Percentiles rank a stretch among this genome's conserved stretches.
Conservation (phyloP, 441 rosid species). For the Gossypium gossypioides region DNA sequence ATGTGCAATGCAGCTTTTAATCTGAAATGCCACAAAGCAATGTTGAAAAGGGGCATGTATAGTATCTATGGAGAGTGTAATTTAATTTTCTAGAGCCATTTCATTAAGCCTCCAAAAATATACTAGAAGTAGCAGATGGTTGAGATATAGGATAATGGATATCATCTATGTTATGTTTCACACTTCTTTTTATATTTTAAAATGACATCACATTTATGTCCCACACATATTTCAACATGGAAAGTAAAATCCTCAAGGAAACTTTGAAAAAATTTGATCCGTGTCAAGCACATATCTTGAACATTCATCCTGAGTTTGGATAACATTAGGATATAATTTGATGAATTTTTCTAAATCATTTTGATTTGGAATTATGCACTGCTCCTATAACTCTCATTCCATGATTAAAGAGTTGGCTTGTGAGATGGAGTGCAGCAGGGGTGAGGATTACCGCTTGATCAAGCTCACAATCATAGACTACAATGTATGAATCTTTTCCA, state of each 20-base stretch:
- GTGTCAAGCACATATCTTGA: background rate
- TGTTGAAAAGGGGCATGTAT: too few species aligned
- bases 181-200: too few species aligned
- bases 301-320: background rate
- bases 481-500: constrained; percentile 31
- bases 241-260: too few species aligned
- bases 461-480: constrained; percentile 71
- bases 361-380: background rate
- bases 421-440: constrained; percentile 88
- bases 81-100: too few species aligned
- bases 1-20: too few species aligned
- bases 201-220: too few species aligned
- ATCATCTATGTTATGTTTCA: too few species aligned
- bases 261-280: background rate
- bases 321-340: background rate
- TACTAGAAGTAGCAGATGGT: too few species aligned
- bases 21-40: too few species aligned
- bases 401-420: constrained; percentile 55
- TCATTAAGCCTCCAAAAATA: too few species aligned
- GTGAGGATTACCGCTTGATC: constrained; percentile 81
- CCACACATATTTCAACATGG: background rate
- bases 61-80: too few species aligned
- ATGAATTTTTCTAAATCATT: background rate
- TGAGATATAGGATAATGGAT: too few species aligned
- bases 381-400: constrained; percentile 1